Conservation (phyloP, 1,284 basidiomycete species). For the Chiua sp. region DNA sequence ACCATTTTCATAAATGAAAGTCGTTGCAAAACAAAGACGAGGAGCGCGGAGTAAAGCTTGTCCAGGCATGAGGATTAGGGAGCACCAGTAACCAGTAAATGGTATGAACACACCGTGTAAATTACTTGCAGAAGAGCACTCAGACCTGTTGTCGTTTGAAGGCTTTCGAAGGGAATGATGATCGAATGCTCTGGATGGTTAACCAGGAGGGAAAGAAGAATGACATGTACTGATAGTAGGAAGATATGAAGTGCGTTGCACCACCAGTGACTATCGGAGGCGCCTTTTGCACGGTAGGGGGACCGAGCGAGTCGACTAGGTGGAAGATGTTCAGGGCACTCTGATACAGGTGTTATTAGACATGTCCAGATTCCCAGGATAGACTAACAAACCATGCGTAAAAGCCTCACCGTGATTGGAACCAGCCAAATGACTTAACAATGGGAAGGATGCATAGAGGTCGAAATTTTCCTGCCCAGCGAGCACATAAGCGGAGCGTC, state of each 20-base stretch:
- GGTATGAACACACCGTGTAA: constrained; percentile 1
- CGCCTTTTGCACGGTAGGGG: background rate
- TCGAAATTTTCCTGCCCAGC: background rate
- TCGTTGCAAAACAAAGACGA: constrained; percentile 11
- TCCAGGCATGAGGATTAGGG: background rate
- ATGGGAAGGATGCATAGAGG: background rate
- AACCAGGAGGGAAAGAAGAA: background rate
- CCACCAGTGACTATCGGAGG: background rate
- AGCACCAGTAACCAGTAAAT: too few species aligned
- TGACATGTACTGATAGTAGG: constrained; percentile 4
- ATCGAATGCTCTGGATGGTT: constrained; percentile 11
- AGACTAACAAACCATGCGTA: background rate
- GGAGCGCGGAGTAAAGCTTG: constrained; percentile 15
- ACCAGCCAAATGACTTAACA: background rate
- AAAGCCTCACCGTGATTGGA: background rate
- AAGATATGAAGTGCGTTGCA: constrained; percentile 1
- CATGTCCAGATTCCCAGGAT: background rate
- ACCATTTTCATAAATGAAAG: constrained; percentile 5
- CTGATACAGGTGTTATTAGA: too few species aligned
- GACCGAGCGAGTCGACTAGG: background rate
- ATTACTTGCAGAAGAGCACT: constrained; percentile 8
- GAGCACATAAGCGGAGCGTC: background rate
- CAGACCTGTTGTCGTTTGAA: constrained; percentile 2
- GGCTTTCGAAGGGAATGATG: background rate
- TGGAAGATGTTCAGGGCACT: too few species aligned